Base-by-base conservation (phyloP, 106 monocot genomes). In the Vanilla planifolia region DNA sequence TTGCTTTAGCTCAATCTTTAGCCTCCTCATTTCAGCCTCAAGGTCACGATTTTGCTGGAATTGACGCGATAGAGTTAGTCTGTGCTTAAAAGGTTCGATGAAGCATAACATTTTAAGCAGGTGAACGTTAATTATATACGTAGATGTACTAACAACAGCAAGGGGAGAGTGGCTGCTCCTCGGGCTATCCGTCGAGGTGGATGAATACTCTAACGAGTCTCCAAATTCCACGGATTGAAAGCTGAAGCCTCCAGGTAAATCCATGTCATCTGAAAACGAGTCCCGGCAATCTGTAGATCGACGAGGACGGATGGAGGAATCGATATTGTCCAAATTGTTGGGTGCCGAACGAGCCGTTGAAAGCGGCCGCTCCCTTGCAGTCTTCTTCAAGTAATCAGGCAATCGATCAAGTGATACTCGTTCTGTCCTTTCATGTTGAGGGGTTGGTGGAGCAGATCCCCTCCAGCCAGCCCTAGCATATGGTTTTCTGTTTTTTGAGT, bases 1-100 rank as follows among this genome's bases (percentile, higher is more conserved):
- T 70, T 89, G 89, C 75, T 85, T 85, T 39, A 93, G 77, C 71
- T 93, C 93, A 6, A 82, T 74, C 51, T 61, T 85, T 46, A 93
- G 56, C 65, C 85, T 85, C 53, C 68, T 81, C 89, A 89, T 77
- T 30, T 93, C 93, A 8, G 75, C 71, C 65, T 89, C 93, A 59
- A 77, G 5, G 19, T 89, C 82, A 66, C 75, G 60, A 46, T 79
- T 67, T 19, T 41, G 33, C 73, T 75, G 57, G 14, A 57, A 47
- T 24, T 26, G 16, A 2, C 3, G 27, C 6, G 16, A 26, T 30
- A 30, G 11, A 53, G 16, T 53, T 53, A 53, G 53, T 13, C 8
- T 5, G 16, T 53, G 15, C 29, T 3, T 28, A 34, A 14, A 19
- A 11, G n/a, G n/a, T n/a, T n/a, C n/a, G n/a, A n/a, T n/a, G n/a